A percentile compares a stretch with the other conserved stretches of the same genome.
These are phyloP conservation scores for Suillus discolor DNA, from an alignment of 768 basidiomycete species.

Conservation along the genomic window DNA sequence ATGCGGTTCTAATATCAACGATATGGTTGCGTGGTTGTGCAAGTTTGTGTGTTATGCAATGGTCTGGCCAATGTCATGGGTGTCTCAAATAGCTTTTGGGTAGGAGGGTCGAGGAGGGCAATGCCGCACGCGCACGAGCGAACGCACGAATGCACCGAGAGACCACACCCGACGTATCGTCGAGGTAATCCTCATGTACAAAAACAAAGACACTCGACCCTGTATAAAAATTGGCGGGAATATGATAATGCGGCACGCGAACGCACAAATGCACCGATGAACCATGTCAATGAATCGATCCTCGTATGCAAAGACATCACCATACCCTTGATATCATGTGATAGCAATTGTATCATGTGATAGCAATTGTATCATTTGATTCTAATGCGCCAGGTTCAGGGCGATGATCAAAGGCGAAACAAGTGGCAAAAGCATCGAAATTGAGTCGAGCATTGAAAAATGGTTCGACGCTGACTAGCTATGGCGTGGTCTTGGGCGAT, in stretches of 20 bases:
- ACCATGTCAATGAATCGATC: neutral
- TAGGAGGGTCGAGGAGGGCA: neutral
- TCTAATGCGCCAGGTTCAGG: neutral
- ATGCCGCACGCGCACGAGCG: neutral
- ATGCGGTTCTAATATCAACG: no score
- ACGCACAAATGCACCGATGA: neutral
- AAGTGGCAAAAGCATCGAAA: neutral
- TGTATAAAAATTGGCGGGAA: neutral
- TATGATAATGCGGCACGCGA: neutral
- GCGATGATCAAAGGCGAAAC: neutral
- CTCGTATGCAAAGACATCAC: neutral
- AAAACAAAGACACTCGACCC: neutral
- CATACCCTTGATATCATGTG: constrained; percentile 3
- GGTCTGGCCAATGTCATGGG: neutral
- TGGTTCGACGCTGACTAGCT: neutral
- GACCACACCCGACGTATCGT: neutral
- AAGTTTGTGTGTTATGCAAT: neutral
- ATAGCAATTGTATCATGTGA: neutral
- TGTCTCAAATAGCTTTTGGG: neutral
- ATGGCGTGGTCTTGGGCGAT: neutral
- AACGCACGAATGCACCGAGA: constrained; percentile 6
- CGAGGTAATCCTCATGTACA: neutral
- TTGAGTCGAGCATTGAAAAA: neutral
- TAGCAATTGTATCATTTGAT: neutral
- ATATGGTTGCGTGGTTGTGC: neutral